phyloP scores from a whole-genome alignment of 1,284 basidiomycete genomes.

The Kwoniella shivajii region DNA sequence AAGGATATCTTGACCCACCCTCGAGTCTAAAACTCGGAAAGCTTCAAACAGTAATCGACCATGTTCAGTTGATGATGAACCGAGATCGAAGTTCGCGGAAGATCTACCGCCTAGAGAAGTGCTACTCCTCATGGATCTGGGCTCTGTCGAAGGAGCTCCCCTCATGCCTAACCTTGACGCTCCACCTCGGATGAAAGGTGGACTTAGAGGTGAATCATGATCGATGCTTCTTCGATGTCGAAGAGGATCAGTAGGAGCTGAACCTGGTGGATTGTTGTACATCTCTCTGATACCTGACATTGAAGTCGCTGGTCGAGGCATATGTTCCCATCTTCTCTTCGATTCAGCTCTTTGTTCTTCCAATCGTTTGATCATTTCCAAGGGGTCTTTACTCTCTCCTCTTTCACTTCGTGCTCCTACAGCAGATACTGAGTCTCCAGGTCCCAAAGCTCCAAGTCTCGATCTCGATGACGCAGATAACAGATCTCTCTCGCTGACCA shows the following conservation, averaged over 20 bases:
- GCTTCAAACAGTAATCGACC: constrained; percentile 47
- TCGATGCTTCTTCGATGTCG: constrained; percentile 21
- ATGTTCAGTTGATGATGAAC: constrained; percentile 35
- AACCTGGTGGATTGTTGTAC: constrained; percentile 24
- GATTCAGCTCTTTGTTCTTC: constrained; percentile 37
- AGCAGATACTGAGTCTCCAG: constrained; percentile 45
- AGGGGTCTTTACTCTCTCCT: constrained; percentile 38
- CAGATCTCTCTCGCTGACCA: constrained; percentile 16
- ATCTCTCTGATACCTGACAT: constrained; percentile 40
- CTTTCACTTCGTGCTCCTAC: constrained; percentile 26
- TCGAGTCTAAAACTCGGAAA: constrained; percentile 34
- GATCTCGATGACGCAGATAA: constrained; percentile 12
- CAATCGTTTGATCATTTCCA: constrained; percentile 42
- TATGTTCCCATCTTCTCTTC: constrained; percentile 38
- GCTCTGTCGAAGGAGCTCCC: constrained; percentile 25
- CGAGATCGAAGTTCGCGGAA: constrained; percentile 18
- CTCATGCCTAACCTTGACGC: constrained; percentile 20
- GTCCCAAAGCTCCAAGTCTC: constrained; percentile 28
- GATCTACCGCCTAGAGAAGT: constrained; percentile 28
- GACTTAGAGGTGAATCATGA: constrained; percentile 22
- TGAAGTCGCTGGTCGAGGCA: constrained; percentile 36
- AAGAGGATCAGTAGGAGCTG: constrained; percentile 28
- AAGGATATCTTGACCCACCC: constrained; percentile 23
- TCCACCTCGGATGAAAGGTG: constrained; percentile 15
- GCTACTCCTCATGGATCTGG: constrained; percentile 31